These are phyloP conservation scores for Tricladium varicosporioides DNA, from an alignment of 2,329 filamentous ascomycete genomes.

Conservation along the genomic window DNA sequence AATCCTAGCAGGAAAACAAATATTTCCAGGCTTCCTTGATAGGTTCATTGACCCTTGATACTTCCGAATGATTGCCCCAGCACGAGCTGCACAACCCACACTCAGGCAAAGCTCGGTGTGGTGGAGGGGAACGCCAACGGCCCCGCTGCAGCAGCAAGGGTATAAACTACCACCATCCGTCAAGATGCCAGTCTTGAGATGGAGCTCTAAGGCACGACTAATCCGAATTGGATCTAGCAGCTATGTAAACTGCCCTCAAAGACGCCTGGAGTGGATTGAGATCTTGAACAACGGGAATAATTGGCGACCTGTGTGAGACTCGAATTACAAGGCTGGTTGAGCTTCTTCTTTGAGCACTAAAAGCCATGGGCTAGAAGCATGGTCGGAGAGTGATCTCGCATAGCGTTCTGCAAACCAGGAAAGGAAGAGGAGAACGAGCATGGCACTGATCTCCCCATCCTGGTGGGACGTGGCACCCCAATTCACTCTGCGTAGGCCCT, in stretches of 20 bases:
- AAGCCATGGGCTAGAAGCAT: neutral
- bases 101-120: neutral
- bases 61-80: neutral
- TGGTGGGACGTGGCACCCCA: neutral
- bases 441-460: constrained; percentile 1
- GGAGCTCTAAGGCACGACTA: neutral
- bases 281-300: neutral
- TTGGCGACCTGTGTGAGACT: neutral
- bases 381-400: neutral
- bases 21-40: neutral
- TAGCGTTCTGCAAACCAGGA: neutral
- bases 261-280: neutral
- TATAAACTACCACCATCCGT: neutral
- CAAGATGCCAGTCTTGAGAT: neutral
- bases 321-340: too few relatives aligned
- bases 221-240: neutral
- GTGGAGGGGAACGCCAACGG: neutral
- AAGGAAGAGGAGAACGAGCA: constrained; percentile 1
- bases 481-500: neutral
- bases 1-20: neutral
- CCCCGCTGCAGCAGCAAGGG: neutral
- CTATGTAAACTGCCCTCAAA: neutral
- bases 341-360: neutral
- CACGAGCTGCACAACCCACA: neutral
- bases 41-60: neutral